phyloP scores from a whole-genome alignment of 106 monocot genomes.

The Gastrodia elata region DNA sequence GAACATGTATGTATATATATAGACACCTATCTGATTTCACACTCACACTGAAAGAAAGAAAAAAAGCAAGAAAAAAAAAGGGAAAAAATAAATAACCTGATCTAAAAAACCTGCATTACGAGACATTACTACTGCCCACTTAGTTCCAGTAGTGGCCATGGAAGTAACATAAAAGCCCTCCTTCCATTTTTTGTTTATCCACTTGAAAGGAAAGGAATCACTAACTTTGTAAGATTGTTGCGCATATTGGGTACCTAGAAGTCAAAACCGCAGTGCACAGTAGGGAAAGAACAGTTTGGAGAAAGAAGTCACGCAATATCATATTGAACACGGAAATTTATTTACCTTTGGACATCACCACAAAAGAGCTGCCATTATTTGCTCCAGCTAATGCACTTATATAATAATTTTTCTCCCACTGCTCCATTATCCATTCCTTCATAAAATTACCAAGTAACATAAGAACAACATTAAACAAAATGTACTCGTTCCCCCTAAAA shows the following conservation, averaged over 20 bases:
- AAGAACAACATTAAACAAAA: background rate
- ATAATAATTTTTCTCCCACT: conserved; percentile 83
- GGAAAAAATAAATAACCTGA: conserved; percentile 31
- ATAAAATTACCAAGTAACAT: background rate
- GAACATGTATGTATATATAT: no score
- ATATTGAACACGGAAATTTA: background rate
- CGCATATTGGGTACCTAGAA: conserved; percentile 55
- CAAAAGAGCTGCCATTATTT: conserved; percentile 66
- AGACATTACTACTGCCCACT: conserved; percentile 82
- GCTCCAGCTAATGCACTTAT: conserved; percentile 63
- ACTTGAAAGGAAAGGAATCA: conserved; percentile 84
- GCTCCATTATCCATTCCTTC: conserved; percentile 90
- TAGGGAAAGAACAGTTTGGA: conserved; percentile 1
- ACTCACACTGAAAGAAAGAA: background rate
- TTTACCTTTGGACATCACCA: conserved; percentile 80
- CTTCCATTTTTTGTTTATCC: conserved; percentile 89
- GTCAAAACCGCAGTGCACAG: background rate
- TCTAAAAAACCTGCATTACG: conserved; percentile 58
- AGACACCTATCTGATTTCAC: no score
- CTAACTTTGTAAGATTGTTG: conserved; percentile 85
- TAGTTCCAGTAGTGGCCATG: conserved; percentile 67
- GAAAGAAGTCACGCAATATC: background rate
- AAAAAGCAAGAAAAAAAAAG: background rate
- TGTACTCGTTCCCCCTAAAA: no score
- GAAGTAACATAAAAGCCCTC: conserved; percentile 76